Percentiles rank a stretch among this genome's conserved stretches.
Evolutionary conservation across 2,329 filamentous ascomycete genomes (phyloP).

Genomic region (Alternaria solani): DNA sequence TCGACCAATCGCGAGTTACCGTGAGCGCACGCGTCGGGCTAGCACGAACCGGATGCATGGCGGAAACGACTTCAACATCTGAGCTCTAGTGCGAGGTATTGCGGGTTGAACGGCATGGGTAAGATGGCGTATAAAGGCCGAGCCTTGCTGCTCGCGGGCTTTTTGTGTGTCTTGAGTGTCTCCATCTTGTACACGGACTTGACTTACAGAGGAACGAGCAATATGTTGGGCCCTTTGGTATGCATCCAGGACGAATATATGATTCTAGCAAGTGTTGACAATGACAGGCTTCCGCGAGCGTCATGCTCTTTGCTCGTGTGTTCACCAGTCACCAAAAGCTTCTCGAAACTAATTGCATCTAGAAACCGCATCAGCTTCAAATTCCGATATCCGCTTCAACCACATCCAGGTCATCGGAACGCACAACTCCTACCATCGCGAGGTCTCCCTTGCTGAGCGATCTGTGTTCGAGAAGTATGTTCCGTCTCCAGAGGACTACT

Average conservation of each 20-base stretch:
- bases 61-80: slow-evolving; percentile 9
- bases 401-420: slow-evolving; percentile 62
- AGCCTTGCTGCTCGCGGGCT: slow-evolving; percentile 12
- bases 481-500: slow-evolving; percentile 53
- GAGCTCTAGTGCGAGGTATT: slow-evolving; percentile 16
- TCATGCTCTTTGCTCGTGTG: slow-evolving; percentile 33
- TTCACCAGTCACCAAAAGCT: not conserved
- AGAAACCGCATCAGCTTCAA: slow-evolving; percentile 25
- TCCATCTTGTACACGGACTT: slow-evolving; percentile 3
- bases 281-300: slow-evolving; percentile 23
- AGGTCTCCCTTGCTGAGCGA: slow-evolving; percentile 55
- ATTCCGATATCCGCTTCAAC: slow-evolving; percentile 56
- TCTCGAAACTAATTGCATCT: slow-evolving; percentile 7
- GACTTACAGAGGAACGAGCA: not conserved
- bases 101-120: slow-evolving; percentile 8
- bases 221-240: slow-evolving; percentile 28
- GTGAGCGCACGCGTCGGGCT: slow-evolving; percentile 23
- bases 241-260: not conserved
- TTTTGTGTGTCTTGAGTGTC: slow-evolving; percentile 5
- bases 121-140: slow-evolving; percentile 19
- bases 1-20: slow-evolving; percentile 19
- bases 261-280: slow-evolving; percentile 6
- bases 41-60: not conserved
- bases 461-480: slow-evolving; percentile 52
- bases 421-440: slow-evolving; percentile 62